These are phyloP conservation scores for Picochlorum sp. DNA, from an alignment of 139 green algal genomes.

Conservation along the genomic window DNA sequence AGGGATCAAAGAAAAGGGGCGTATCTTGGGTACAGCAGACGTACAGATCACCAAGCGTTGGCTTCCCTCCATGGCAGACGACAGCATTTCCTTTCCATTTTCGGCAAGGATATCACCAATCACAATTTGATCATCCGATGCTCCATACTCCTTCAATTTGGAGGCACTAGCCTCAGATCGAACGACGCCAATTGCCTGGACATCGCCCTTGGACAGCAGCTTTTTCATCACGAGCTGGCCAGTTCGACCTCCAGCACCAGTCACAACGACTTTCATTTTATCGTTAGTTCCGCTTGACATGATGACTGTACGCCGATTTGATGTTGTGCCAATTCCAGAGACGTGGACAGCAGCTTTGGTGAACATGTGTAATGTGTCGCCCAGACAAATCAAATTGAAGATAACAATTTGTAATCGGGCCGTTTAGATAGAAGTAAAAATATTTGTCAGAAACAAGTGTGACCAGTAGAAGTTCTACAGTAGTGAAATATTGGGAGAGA, in stretches of 20 bases:
- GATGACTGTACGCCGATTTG: neutral
- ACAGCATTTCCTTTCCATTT: constrained; percentile 5
- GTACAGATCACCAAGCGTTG: constrained; percentile 27
- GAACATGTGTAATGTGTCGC: too few relatives aligned
- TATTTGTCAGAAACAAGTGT: too few relatives aligned
- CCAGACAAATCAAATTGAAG: too few relatives aligned
- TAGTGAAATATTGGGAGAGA: too few relatives aligned
- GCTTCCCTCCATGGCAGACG: constrained; percentile 9
- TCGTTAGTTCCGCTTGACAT: neutral
- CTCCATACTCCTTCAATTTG: constrained; percentile 9
- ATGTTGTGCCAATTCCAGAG: too few relatives aligned
- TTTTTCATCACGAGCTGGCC: constrained; percentile 53
- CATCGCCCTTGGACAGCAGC: constrained; percentile 32
- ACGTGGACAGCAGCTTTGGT: too few relatives aligned
- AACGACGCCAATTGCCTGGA: constrained; percentile 32
- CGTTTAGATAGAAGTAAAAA: too few relatives aligned
- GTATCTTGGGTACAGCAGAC: constrained; percentile 30
- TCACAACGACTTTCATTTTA: constrained; percentile 50
- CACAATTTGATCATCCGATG: constrained; percentile 17
- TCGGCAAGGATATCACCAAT: constrained; percentile 23
- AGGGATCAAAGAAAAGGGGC: constrained; percentile 18
- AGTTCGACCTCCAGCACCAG: constrained; percentile 58
- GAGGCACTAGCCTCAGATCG: constrained; percentile 26
- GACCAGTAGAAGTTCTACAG: too few relatives aligned
- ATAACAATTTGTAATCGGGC: too few relatives aligned